phyloP scores from a whole-genome alignment of 306 rosid species.

The Medicago arabica region DNA sequence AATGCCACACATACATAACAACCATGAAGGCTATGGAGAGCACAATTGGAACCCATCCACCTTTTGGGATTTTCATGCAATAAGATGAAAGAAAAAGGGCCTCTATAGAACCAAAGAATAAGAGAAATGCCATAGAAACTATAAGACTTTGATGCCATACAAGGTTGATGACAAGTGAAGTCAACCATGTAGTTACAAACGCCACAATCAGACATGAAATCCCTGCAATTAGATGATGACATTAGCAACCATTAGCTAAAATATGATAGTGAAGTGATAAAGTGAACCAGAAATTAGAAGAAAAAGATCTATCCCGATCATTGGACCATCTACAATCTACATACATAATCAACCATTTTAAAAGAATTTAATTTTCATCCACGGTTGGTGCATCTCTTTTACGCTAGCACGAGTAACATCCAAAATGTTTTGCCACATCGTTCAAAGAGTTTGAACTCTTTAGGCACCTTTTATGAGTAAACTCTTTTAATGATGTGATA shows the following conservation, averaged over 20 bases:
- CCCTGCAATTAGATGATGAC: constrained; percentile 59
- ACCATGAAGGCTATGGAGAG: constrained; percentile 63
- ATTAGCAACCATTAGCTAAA: constrained; percentile 36
- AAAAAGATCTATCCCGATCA: constrained; percentile 2
- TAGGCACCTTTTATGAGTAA: constrained; percentile 24
- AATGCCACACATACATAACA: constrained; percentile 88
- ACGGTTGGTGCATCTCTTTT: constrained; percentile 12
- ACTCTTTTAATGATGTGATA: constrained; percentile 24
- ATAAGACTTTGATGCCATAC: constrained; percentile 72
- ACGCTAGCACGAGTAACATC: constrained; percentile 20
- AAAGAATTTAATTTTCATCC: constrained; percentile 9
- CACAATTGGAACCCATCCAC: constrained; percentile 84
- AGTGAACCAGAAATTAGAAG: constrained; percentile 14
- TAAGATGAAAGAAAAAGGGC: constrained; percentile 72
- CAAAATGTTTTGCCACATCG: constrained; percentile 13
- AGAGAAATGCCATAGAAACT: constrained; percentile 58
- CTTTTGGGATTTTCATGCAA: constrained; percentile 67
- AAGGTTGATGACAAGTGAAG: constrained; percentile 73
- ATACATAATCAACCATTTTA: constrained; percentile 24
- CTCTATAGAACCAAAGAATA: constrained; percentile 72
- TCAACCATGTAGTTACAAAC: constrained; percentile 71
- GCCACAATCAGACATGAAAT: constrained; percentile 63
- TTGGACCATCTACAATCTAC: constrained; percentile 9
- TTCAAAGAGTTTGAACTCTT: constrained; percentile 19
- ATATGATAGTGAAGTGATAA: constrained; percentile 26